These are phyloP conservation scores for Exophiala calicioides DNA, from an alignment of 2,329 filamentous ascomycete species.

Conservation along the genomic window DNA sequence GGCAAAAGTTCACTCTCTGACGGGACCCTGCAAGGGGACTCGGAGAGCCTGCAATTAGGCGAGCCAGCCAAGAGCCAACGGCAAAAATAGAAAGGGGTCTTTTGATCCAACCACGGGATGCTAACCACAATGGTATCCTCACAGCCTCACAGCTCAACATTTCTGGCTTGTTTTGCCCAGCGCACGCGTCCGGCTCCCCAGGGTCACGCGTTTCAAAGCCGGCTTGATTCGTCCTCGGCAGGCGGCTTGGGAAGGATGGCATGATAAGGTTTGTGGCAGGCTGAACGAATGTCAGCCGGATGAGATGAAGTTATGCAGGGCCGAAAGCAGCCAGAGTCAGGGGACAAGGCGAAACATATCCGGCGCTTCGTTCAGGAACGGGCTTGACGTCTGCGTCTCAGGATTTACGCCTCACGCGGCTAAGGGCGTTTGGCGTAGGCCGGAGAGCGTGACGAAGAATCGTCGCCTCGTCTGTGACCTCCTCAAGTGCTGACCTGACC, in stretches of 20 bases:
- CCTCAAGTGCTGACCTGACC: too few species aligned
- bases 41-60: constrained; percentile 12
- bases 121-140: constrained; percentile 4
- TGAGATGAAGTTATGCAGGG: constrained; percentile 1
- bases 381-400: too few species aligned
- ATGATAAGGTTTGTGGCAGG: neutral
- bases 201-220: constrained; percentile 3
- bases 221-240: neutral
- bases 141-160: constrained; percentile 19
- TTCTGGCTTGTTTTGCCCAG: constrained; percentile 1
- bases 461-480: too few species aligned
- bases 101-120: constrained; percentile 11
- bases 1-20: constrained; percentile 7
- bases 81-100: constrained; percentile 23
- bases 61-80: constrained; percentile 13
- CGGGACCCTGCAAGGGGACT: constrained; percentile 8
- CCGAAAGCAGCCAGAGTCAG: constrained; percentile 1
- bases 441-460: too few species aligned
- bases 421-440: too few species aligned
- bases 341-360: constrained; percentile 5
- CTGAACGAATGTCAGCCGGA: neutral
- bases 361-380: constrained; percentile 7
- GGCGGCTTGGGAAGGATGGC: neutral
- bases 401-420: too few species aligned
- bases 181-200: constrained; percentile 1